Conservation (phyloP, 2,329 filamentous ascomycete species). For the Aspergillus melleus region DNA sequence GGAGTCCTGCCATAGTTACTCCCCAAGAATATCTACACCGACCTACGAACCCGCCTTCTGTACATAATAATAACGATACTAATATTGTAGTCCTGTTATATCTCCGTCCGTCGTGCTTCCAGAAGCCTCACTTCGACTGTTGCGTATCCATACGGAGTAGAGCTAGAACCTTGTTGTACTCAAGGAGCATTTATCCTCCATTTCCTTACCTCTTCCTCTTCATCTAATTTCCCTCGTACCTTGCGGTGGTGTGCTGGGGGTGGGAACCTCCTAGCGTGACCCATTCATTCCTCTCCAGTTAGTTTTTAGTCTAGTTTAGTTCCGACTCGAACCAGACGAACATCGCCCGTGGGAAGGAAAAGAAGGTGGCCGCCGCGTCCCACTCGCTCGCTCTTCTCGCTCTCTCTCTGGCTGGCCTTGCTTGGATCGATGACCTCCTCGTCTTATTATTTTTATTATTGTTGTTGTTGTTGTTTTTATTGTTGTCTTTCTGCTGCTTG, state of each 20-base stretch:
- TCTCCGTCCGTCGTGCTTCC: too few relatives aligned
- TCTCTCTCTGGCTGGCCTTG: slow-evolving; percentile 8
- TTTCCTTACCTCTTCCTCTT: too few relatives aligned
- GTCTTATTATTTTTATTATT: slow-evolving; percentile 17
- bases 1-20: neutral
- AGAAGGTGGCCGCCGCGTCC: slow-evolving; percentile 16
- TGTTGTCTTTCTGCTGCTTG: slow-evolving; percentile 7
- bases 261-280: slow-evolving; percentile 21
- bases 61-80: too few relatives aligned
- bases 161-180: too few relatives aligned
- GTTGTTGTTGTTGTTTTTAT: slow-evolving; percentile 17
- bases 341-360: slow-evolving; percentile 14
- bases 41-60: neutral
- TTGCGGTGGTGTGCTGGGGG: slow-evolving; percentile 10
- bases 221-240: neutral
- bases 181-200: too few relatives aligned
- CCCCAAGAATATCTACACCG: neutral
- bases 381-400: slow-evolving; percentile 7
- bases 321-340: slow-evolving; percentile 19
- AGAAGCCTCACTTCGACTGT: too few relatives aligned
- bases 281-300: slow-evolving; percentile 22
- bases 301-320: slow-evolving; percentile 3
- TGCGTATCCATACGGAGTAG: too few relatives aligned
- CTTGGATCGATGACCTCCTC: slow-evolving; percentile 20
- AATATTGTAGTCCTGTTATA: too few relatives aligned